These are phyloP conservation scores for Sordariomycetes sp. DNA, from an alignment of 2,329 filamentous ascomycete species.

Conservation along the genomic window DNA sequence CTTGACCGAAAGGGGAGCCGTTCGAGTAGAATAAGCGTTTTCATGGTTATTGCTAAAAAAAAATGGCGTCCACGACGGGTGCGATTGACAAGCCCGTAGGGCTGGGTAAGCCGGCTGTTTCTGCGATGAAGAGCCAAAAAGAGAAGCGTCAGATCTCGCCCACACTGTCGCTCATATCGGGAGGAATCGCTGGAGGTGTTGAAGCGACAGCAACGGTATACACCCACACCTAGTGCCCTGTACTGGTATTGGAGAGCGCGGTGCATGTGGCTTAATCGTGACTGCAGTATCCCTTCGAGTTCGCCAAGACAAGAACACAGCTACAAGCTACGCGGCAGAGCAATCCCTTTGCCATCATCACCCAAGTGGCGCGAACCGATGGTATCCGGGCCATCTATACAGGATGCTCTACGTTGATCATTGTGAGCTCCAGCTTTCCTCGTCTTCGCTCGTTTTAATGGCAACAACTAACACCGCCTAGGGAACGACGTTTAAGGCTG, in stretches of 20 bases:
- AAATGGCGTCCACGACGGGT: neutral
- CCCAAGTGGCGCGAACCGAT: conserved; percentile 38
- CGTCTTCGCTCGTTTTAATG: neutral
- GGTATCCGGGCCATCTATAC: conserved; percentile 47
- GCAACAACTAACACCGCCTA: neutral
- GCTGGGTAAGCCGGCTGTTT: neutral
- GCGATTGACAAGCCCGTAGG: neutral
- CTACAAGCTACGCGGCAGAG: conserved; percentile 24
- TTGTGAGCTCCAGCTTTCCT: conserved; percentile 15
- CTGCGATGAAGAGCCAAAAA: neutral
- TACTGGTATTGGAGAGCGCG: neutral
- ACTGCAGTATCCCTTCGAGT: conserved; percentile 51
- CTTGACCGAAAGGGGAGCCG: neutral
- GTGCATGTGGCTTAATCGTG: neutral
- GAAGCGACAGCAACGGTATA: conserved; percentile 35
- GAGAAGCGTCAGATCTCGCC: conserved; percentile 17
- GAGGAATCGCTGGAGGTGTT: conserved; percentile 36
- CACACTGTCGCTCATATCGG: conserved; percentile 31
- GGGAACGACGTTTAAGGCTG: conserved; percentile 51
- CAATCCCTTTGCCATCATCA: conserved; percentile 45
- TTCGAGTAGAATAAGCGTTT: neutral
- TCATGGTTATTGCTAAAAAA: neutral
- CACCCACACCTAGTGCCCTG: conserved; percentile 3
- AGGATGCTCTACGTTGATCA: conserved; percentile 45
- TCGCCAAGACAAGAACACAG: conserved; percentile 52